Percentiles rank a stretch among this genome's conserved stretches.
phyloP scores from a whole-genome alignment of 306 rosid species.

The Castanea sativa region DNA sequence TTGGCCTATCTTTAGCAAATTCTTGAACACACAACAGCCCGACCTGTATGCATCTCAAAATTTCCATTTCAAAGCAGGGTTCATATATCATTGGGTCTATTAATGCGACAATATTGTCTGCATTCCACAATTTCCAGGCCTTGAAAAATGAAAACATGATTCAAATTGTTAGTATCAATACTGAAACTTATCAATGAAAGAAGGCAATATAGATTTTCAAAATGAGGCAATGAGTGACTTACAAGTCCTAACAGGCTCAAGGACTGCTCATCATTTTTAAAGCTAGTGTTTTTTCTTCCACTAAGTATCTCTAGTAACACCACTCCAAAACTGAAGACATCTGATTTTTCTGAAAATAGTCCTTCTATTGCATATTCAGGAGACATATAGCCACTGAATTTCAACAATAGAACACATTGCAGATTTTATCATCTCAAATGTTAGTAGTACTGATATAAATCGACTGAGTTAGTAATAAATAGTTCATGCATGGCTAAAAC shows the following conservation, averaged over 20 bases:
- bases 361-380: background rate
- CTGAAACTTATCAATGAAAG: no score
- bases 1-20: background rate
- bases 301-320: conserved; percentile 4
- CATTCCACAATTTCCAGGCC: background rate
- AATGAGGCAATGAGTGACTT: background rate
- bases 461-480: no score
- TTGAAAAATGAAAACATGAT: background rate
- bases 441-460: no score
- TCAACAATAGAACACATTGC: background rate
- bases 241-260: conserved; percentile 16
- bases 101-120: background rate
- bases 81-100: background rate
- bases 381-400: background rate
- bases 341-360: background rate
- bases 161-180: no score
- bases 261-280: background rate
- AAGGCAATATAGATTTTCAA: no score
- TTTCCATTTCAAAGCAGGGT: background rate
- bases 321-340: conserved; percentile 11
- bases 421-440: no score
- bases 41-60: background rate
- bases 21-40: background rate
- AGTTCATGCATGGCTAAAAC: no score
- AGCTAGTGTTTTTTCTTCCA: background rate